Base-by-base conservation (phyloP, 148 eudicot species). In the Spergularia bocconei region DNA sequence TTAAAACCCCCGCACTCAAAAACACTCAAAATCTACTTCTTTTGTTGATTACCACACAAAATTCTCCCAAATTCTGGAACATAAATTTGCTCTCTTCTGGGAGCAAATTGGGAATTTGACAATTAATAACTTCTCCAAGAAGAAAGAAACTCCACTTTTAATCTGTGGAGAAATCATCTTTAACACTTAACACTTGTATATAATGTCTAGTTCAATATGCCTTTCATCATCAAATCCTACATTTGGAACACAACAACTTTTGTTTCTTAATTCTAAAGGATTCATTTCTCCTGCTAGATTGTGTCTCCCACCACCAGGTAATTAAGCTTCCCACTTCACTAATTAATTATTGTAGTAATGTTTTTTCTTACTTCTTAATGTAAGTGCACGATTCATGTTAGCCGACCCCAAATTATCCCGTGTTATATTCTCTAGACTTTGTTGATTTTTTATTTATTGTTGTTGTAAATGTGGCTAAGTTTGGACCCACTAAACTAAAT, bases 181-280 rank as follows among this genome's bases (percentile, higher is more conserved):
- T 61, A 61, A 67, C n/a, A n/a, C n/a, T n/a, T n/a, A 77, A 58
- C 36, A 29, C 36, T 29, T 29, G 36, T 29, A 44, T 44, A 44
- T 23, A 69, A 69, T 69, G 70, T 77, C 80, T 41, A 58, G 77
- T 57, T 77, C 83, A 69, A 61, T 72, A 4, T 81, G 77, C 57
- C 68, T 72, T 41, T 54, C 80, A 59, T 67, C 83, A 64, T 72
- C 80, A 57, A 67, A 76, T 25, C 74, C 70, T 71, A 13, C 77
- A 59, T 36, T 71, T 59, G 71, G 11, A 58, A 75, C 71, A 21
- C 76, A 71, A 21, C 76, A 71, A 13, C 67, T 72, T 19, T 21
- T 39, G 13, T 67, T 72, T 67, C 80, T 67, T 61, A 67, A 67
- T 59, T 81, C 83, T 54, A 61, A 63, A 25, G 53, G 59, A 2